Base-by-base conservation (phyloP, 805 yeast species). In the Teunomyces stri region DNA sequence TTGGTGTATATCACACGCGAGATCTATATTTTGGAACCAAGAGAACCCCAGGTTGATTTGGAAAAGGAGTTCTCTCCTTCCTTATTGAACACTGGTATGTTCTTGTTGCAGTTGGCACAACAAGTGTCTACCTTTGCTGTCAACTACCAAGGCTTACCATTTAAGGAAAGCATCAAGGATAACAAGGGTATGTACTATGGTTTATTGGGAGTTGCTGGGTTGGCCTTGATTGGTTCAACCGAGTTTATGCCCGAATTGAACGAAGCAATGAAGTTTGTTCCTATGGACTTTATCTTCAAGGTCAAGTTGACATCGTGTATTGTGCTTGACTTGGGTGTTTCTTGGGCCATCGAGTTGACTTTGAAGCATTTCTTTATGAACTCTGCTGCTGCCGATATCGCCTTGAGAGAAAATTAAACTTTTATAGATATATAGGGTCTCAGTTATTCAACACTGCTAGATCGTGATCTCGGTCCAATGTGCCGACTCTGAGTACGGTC, bases 141-240 rank as follows among this genome's bases (percentile, higher is more conserved):
- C 49, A 94, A 94, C 72, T 94, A 94, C 69, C 96, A 89, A 73
- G 99, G 99, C 46, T 84, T 87, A 57, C 99, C 99, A 47, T 94
- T 94, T 75, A 85, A 96, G 66, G 96, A 94, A 71, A 82, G 89
- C 48, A 86, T 94, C 58, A 76, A 75, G 45, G 96, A 87, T 66
- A 94, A 94, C 72, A 87, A 85, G 69, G 98, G 97, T 55, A 94
- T 94, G 98, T 92, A 86, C 72, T 92, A 89, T 58, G 99, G 99
- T 20, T 77, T 94, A 48, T 64, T 92, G 31, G 96, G 96, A 55
- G 97, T 92, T 55, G 86, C 96, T 20, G 89, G 80, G 35, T 77
- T 94, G 59, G 96, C 97, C 1, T 68, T 94, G 48, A 79, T 92
- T 9, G 96, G 98, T 12, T 84, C 97, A 4, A 90, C 98, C 20